Conservation (phyloP, 78 protist species). For the Dictyostelium brefeldianum region DNA sequence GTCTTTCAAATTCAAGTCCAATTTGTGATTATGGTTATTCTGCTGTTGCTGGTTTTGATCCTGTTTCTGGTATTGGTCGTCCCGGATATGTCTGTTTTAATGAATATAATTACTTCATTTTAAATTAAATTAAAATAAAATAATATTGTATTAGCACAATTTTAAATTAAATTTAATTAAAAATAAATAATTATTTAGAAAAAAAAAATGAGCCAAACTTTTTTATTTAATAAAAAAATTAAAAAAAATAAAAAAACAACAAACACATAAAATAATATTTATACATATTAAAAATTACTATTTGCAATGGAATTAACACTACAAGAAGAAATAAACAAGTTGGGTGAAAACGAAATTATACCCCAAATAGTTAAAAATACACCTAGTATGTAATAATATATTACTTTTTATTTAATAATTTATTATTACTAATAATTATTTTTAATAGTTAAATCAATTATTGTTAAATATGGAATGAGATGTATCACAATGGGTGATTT, state of each 20-base stretch:
- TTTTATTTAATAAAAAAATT: too few species aligned
- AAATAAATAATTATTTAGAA: too few species aligned
- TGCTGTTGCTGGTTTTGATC: conserved; percentile 11
- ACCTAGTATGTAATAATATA: neutral
- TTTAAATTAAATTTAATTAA: too few species aligned
- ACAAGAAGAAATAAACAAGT: neutral
- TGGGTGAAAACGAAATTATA: neutral
- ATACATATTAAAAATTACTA: too few species aligned
- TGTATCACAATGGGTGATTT: neutral
- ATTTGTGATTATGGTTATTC: conserved; percentile 76
- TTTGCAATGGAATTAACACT: neutral
- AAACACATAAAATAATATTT: too few species aligned
- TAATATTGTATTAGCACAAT: too few species aligned
- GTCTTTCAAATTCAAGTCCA: conserved; percentile 29
- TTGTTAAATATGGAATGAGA: neutral
- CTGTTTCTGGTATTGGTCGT: conserved; percentile 42
- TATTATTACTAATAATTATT: too few species aligned
- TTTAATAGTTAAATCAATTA: neutral
- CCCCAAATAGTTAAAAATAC: neutral
- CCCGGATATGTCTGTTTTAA: conserved; percentile 59
- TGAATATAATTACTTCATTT: conserved; percentile 33
- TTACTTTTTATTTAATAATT: too few species aligned
- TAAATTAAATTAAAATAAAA: neutral
- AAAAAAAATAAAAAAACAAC: too few species aligned
- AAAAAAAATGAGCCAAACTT: too few species aligned